phyloP scores from a whole-genome alignment of 176 grass and related monocot species.

The Dactylis glomerata region DNA sequence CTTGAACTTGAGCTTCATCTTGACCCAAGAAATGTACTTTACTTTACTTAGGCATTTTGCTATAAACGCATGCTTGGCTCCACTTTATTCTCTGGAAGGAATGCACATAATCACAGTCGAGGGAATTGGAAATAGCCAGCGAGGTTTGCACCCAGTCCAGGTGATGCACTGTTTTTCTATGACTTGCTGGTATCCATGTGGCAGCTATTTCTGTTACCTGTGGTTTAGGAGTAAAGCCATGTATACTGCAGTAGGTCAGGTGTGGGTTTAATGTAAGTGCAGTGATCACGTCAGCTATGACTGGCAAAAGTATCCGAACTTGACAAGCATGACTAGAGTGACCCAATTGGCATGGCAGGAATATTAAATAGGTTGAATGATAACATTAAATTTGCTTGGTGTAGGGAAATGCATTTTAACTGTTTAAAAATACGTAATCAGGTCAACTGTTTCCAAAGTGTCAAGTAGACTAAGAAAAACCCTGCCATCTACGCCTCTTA shows the following conservation, averaged over 20 bases:
- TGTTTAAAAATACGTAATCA: neutral
- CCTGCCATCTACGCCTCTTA: too few species aligned
- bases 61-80: slow-evolving; percentile 94
- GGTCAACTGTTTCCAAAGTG: neutral
- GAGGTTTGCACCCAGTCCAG: slow-evolving; percentile 90
- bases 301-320: neutral
- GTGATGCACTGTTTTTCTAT: slow-evolving; percentile 41
- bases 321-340: neutral
- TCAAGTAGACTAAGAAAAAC: neutral
- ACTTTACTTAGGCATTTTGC: slow-evolving; percentile 76
- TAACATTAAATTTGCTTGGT: neutral
- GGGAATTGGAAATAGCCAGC: slow-evolving; percentile 74
- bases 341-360: neutral
- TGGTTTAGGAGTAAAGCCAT: neutral
- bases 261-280: neutral
- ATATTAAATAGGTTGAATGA: slow-evolving; percentile 10
- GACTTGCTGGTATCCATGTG: slow-evolving; percentile 18
- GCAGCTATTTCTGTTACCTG: neutral
- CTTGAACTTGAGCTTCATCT: slow-evolving; percentile 16
- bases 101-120: slow-evolving; percentile 98
- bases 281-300: neutral
- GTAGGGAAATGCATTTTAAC: neutral
- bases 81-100: slow-evolving; percentile 93
- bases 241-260: neutral
- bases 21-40: slow-evolving; percentile 6